These are phyloP conservation scores for Wallacemonas sp. DNA, from an alignment of 208 protist genomes.

Conservation along the genomic window DNA sequence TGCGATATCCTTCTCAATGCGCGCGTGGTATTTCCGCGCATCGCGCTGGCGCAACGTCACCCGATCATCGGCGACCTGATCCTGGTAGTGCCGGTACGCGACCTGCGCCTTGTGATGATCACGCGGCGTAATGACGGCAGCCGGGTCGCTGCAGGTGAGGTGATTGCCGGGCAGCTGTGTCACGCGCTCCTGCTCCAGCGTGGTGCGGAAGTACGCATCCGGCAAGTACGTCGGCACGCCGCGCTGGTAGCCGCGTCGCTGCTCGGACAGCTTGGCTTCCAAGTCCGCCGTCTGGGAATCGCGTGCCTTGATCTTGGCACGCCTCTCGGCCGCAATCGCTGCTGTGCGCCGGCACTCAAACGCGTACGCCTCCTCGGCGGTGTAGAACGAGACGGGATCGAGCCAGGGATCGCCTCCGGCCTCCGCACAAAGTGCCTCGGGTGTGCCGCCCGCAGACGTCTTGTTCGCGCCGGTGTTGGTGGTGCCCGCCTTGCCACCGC, in stretches of 20 bases:
- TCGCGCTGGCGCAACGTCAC: conserved; percentile 13
- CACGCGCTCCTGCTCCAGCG: conserved; percentile 20
- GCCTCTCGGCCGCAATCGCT: conserved; percentile 36
- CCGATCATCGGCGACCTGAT: conserved; percentile 13
- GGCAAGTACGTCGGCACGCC: conserved; percentile 51
- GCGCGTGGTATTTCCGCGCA: neutral
- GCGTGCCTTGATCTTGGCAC: conserved; percentile 11
- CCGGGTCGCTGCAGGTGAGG: conserved; percentile 6
- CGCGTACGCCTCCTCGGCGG: conserved; percentile 13
- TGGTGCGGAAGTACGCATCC: conserved; percentile 38
- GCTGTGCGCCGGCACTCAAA: conserved; percentile 31
- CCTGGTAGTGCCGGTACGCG: conserved; percentile 8
- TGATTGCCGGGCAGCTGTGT: conserved; percentile 10
- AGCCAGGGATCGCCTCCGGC: neutral
- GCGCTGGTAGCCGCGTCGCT: conserved; percentile 24
- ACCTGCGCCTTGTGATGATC: conserved; percentile 20
- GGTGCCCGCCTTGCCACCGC: too few species aligned
- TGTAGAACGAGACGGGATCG: conserved; percentile 9
- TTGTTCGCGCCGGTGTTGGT: too few species aligned
- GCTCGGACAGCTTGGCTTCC: conserved; percentile 23
- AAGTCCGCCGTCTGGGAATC: conserved; percentile 1
- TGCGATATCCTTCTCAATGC: conserved; percentile 7
- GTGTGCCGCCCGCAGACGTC: too few species aligned
- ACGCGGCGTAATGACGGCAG: conserved; percentile 9
- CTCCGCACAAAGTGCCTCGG: conserved; percentile 1